Evolutionary conservation across 768 basidiomycete species (phyloP).

Genomic region (Cystofilobasidium bisporidii): DNA sequence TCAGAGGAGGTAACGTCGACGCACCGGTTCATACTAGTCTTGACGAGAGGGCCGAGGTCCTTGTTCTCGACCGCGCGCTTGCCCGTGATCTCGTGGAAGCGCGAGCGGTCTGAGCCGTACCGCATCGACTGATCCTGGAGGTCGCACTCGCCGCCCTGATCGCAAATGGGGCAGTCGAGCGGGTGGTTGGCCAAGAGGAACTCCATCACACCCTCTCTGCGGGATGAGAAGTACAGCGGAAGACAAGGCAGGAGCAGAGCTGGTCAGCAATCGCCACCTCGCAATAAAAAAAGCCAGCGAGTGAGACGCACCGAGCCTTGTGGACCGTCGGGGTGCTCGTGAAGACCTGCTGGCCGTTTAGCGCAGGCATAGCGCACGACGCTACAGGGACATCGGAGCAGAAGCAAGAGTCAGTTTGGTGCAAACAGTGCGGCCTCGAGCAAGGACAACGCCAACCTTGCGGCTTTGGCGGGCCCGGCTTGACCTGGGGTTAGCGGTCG

Average conservation of each 20-base stretch:
- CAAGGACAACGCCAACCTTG: constrained; percentile 69
- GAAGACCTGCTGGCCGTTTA: constrained; percentile 55
- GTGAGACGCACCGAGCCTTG: constrained; percentile 50
- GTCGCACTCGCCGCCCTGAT: constrained; percentile 95
- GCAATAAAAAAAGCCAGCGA: too few species aligned
- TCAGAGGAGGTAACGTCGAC: too few species aligned
- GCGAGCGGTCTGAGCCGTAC: constrained; percentile 91
- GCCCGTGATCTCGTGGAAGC: constrained; percentile 95
- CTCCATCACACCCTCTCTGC: constrained; percentile 96
- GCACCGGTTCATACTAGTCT: constrained; percentile 53
- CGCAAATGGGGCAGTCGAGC: constrained; percentile 89
- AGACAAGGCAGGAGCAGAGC: too few species aligned
- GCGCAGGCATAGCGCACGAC: constrained; percentile 77
- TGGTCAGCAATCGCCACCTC: too few species aligned
- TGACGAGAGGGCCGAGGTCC: constrained; percentile 92
- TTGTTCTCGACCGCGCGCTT: constrained; percentile 98
- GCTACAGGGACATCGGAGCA: too few species aligned
- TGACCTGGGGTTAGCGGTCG: constrained; percentile 46
- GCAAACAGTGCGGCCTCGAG: constrained; percentile 14
- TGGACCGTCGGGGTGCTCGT: constrained; percentile 40
- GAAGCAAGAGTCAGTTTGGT: constrained; percentile 8
- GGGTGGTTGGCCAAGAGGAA: constrained; percentile 96
- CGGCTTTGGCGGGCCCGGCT: constrained; percentile 47
- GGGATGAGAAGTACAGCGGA: not conserved
- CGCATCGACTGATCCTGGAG: constrained; percentile 99